These are phyloP conservation scores for Penicillium goetzii DNA, from an alignment of 495 filamentous ascomycete genomes.

Conservation along the genomic window DNA sequence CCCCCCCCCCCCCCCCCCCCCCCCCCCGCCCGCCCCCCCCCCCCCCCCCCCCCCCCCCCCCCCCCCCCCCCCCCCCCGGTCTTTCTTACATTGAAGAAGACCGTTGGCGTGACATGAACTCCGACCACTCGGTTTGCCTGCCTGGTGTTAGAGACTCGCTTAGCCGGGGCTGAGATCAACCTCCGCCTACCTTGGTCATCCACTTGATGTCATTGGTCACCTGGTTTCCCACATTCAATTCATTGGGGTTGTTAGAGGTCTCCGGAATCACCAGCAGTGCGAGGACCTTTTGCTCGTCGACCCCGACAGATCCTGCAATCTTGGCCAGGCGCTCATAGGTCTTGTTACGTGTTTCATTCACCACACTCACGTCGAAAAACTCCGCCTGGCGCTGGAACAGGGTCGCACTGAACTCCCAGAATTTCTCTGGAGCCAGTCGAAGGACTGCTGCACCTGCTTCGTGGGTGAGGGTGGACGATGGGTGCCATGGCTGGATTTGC, in stretches of 20 bases:
- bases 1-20: too few relatives aligned
- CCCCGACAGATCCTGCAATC: constrained; percentile 66
- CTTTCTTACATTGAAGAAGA: constrained; percentile 71
- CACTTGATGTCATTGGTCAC: constrained; percentile 83
- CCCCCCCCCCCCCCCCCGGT: too few relatives aligned
- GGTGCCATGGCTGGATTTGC: constrained; percentile 96
- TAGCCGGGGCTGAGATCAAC: constrained; percentile 6
- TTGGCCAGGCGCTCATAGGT: constrained; percentile 80
- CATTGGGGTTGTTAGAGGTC: constrained; percentile 62
- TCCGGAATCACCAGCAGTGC: constrained; percentile 65
- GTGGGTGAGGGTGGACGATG: constrained; percentile 82
- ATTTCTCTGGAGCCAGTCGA: constrained; percentile 65
- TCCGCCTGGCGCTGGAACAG: constrained; percentile 71
- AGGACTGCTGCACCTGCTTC: constrained; percentile 84
- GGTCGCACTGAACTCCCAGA: constrained; percentile 74
- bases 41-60: too few relatives aligned
- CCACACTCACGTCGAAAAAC: constrained; percentile 82
- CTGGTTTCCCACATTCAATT: constrained; percentile 74
- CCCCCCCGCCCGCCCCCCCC: too few relatives aligned
- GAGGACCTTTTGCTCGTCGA: constrained; percentile 67
- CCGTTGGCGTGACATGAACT: constrained; percentile 88
- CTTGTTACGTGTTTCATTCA: constrained; percentile 78
- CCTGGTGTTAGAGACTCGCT: constrained; percentile 22
- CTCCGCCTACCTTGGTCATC: constrained; percentile 66
- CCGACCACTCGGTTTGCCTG: constrained; percentile 70